Evolutionary conservation across 306 rosid species (phyloP).

Genomic region (Myrica gale): DNA sequence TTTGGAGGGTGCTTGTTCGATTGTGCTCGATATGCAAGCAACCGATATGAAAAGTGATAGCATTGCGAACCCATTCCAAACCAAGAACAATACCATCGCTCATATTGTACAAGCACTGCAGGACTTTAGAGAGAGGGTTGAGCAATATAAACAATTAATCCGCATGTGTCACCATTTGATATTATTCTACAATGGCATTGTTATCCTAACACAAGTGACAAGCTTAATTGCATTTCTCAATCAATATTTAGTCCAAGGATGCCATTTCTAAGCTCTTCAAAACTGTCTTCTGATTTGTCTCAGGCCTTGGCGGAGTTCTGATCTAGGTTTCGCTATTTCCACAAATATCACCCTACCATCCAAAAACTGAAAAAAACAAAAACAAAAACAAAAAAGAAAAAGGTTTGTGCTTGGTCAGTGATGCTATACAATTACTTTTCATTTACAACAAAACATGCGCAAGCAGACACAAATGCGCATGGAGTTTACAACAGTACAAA

Average conservation of each 20-base stretch:
- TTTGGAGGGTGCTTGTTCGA: no score
- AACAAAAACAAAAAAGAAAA: background rate
- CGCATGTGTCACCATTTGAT: background rate
- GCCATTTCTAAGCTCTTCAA: conserved; percentile 10
- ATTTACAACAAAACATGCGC: background rate
- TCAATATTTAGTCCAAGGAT: background rate
- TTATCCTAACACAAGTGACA: background rate
- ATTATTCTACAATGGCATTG: background rate
- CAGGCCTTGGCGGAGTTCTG: conserved; percentile 46
- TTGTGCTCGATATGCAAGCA: no score
- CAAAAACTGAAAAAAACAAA: conserved; percentile 57
- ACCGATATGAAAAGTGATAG: no score
- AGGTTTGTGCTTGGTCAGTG: conserved; percentile 25
- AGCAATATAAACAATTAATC: background rate
- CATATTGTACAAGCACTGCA: background rate
- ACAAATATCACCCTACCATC: conserved; percentile 96
- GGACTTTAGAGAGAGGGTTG: background rate
- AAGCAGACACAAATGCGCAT: background rate
- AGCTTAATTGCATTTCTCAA: background rate
- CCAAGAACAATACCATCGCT: background rate
- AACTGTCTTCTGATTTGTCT: conserved; percentile 37
- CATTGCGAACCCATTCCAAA: no score
- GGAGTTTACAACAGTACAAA: background rate
- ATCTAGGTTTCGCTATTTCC: conserved; percentile 79
- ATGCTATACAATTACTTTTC: conserved; percentile 3